These are phyloP conservation scores for Chlamydomonas sphaeroides DNA, from an alignment of 139 green algal species.

Conservation along the genomic window DNA sequence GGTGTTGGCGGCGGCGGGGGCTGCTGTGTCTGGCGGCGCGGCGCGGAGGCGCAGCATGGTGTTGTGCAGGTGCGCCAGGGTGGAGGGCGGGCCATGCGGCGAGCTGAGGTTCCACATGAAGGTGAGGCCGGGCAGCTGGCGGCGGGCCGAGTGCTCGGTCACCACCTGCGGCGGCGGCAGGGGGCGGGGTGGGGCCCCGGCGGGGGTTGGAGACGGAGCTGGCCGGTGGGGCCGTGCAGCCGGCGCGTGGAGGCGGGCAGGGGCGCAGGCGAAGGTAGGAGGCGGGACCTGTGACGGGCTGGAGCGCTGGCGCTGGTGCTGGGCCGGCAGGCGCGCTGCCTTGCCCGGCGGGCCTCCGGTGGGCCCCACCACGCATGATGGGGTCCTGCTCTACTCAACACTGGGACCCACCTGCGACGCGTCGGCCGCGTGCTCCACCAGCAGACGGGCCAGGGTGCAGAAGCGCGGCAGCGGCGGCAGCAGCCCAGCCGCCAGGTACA, in stretches of 20 bases:
- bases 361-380: too few relatives aligned
- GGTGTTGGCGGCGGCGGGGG: too few relatives aligned
- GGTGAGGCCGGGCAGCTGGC: not conserved
- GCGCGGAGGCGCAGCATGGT: not conserved
- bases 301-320: too few relatives aligned
- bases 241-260: too few relatives aligned
- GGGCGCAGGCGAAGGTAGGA: too few relatives aligned
- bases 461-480: not conserved
- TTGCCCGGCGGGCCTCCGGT: too few relatives aligned
- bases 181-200: not conserved
- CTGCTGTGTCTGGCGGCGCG: too few relatives aligned
- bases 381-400: too few relatives aligned
- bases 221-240: not conserved
- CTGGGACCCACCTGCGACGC: not conserved
- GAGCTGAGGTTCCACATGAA: slow-evolving; percentile 32
- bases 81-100: not conserved
- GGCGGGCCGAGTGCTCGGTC: not conserved
- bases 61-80: not conserved
- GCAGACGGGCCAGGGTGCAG: slow-evolving; percentile 7
- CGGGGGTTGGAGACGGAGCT: not conserved
- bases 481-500: slow-evolving; percentile 17
- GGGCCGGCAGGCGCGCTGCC: too few relatives aligned
- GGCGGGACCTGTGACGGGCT: too few relatives aligned
- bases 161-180: not conserved
- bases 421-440: slow-evolving; percentile 8